Base-by-base conservation (phyloP, 768 basidiomycete species). In the Cubamyces lactineus region DNA sequence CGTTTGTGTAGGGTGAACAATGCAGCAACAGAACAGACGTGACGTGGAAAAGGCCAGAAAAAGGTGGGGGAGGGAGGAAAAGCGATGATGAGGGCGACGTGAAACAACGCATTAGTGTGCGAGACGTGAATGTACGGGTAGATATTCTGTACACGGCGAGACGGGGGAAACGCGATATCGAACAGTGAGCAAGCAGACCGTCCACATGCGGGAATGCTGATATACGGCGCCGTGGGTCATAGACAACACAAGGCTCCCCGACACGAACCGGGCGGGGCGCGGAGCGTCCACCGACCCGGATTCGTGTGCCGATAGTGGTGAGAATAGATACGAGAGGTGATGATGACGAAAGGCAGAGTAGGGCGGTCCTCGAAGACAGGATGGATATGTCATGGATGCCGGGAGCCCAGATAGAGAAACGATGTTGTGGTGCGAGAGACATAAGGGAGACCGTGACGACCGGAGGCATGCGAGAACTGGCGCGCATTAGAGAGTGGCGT, bases 361-460 rank as follows among this genome's bases (percentile, higher is more conserved):
- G 71, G 73, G 70, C 73, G 72, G 75, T 77, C 80, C 77, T 76
- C 69, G 71, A 65, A 74, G 83, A 85, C 84, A 78, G 84, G 82
- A 85, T 83, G 84, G 80, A 86, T 85, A 85, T 81, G 84, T 85
- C 84, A 73, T 82, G 42, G 65, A 67, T 61, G 65, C 51, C 65
- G 66, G 65, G 62, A 50, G 68, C 61, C 66, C 67, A 62, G 61
- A 53, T 56, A 65, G 64, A 67, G 59, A 66, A 65, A 66, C 66
- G 63, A 58, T 65, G 69, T 67, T 59, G 65, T 52, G 68, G 60
- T 59, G 69, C 48, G 61, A 54, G 59, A 66, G 63, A 69, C 68
- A 67, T 63, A 62, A 68, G 55, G 61, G 52, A 66, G 65, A 60
- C 58, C 65, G 68, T 67, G 50, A 63, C 68, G 47, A 62, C 66